Percentiles rank a stretch among this genome's conserved stretches.
Conservation (phyloP, 352 stramenopile genomes). For the Phytophthora europaea region DNA sequence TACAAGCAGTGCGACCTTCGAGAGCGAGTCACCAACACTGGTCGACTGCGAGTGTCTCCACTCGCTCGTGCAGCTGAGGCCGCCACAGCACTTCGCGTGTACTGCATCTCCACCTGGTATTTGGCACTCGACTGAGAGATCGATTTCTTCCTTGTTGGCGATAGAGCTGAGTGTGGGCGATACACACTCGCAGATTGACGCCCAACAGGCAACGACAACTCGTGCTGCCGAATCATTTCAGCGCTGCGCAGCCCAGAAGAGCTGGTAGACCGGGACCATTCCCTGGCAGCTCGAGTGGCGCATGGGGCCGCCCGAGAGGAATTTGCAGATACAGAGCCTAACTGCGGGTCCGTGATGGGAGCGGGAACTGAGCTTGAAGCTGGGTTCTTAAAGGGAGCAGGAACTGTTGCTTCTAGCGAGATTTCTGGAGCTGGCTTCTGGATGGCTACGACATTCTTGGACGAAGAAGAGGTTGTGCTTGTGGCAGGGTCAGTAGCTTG, state of each 20-base stretch:
- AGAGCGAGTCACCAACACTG: conserved; percentile 13
- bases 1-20: conserved; percentile 5
- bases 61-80: conserved; percentile 21
- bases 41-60: conserved; percentile 6
- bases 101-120: conserved; percentile 64
- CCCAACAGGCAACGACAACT: conserved; percentile 17
- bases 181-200: conserved; percentile 7
- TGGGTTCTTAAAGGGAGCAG: not conserved
- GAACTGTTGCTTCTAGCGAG: not conserved
- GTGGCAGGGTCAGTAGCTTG: conserved; percentile 2
- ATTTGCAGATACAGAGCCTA: not conserved
- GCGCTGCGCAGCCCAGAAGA: conserved; percentile 44
- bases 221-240: conserved; percentile 51
- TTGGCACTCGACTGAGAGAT: conserved; percentile 30
- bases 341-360: not conserved
- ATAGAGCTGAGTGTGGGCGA: conserved; percentile 29
- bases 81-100: conserved; percentile 48
- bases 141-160: conserved; percentile 29
- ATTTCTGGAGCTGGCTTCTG: not conserved
- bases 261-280: conserved; percentile 20
- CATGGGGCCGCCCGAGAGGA: not conserved
- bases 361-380: not conserved
- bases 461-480: not conserved
- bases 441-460: not conserved
- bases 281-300: not conserved